These are phyloP conservation scores for Peterozyma xylosa DNA, from an alignment of 805 yeast genomes.

Conservation along the genomic window DNA sequence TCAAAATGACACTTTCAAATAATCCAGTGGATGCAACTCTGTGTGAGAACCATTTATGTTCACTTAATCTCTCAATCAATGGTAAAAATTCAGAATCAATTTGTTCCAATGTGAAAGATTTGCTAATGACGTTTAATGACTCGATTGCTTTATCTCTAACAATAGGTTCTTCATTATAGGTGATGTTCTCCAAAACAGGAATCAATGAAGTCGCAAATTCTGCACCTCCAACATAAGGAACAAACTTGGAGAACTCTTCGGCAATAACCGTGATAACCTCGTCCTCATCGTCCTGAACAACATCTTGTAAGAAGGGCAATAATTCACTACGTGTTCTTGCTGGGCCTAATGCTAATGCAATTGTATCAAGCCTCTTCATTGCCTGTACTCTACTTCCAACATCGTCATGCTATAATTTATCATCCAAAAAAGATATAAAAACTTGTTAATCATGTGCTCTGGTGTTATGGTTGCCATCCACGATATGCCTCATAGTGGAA, in stretches of 20 bases:
- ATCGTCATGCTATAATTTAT: constrained; percentile 91
- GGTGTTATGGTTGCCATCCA: not conserved
- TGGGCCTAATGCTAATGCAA: constrained; percentile 91
- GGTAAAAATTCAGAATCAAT: constrained; percentile 63
- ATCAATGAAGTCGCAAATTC: constrained; percentile 50
- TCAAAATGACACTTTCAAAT: constrained; percentile 59
- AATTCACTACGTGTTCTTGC: constrained; percentile 86
- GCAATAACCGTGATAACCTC: constrained; percentile 94
- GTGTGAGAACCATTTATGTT: constrained; percentile 91
- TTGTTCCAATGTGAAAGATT: constrained; percentile 55
- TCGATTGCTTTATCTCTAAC: constrained; percentile 93
- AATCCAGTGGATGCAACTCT: constrained; percentile 90
- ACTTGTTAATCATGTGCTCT: constrained; percentile 54
- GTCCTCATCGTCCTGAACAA: constrained; percentile 95
- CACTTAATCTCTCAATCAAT: constrained; percentile 67
- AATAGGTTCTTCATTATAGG: constrained; percentile 91
- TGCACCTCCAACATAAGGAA: constrained; percentile 84
- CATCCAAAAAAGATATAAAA: constrained; percentile 94
- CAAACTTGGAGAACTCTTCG: constrained; percentile 79
- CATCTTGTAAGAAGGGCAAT: constrained; percentile 83
- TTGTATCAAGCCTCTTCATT: constrained; percentile 88
- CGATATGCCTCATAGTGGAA: constrained; percentile 14
- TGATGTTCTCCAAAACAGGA: constrained; percentile 73
- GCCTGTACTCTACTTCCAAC: constrained; percentile 90
- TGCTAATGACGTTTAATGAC: constrained; percentile 67